A percentile compares a stretch with the other conserved stretches of the same genome.
These are phyloP conservation scores for Coemansia erecta DNA, from an alignment of 192 early-diverging fungal species.

Conservation along the genomic window DNA sequence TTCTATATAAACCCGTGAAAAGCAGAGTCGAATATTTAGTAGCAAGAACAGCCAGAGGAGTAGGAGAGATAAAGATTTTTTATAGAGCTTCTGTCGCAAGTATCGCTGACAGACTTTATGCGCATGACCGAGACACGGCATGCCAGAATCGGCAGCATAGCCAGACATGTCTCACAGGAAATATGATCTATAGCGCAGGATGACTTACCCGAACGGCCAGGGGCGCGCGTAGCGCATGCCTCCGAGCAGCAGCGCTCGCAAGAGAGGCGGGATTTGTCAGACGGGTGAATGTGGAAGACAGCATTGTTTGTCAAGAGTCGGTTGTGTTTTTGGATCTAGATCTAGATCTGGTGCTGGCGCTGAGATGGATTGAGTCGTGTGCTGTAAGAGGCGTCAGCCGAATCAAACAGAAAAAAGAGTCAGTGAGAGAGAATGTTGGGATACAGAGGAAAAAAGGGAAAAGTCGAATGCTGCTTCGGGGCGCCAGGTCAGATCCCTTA, in stretches of 20 bases:
- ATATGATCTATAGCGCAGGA: background rate
- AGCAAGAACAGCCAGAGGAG: background rate
- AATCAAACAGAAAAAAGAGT: conserved; percentile 8
- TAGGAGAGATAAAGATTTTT: background rate
- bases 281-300: conserved; percentile 34
- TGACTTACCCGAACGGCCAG: conserved; percentile 36
- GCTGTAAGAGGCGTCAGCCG: background rate
- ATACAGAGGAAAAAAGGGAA: background rate
- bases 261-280: conserved; percentile 12
- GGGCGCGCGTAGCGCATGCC: conserved; percentile 25
- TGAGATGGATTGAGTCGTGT: background rate
- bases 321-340: background rate
- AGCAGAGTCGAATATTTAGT: background rate
- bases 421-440: background rate
- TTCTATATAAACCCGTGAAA: conserved; percentile 17
- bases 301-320: conserved; percentile 18
- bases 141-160: conserved; percentile 1
- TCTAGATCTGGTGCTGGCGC: background rate
- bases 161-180: background rate
- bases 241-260: conserved; percentile 21
- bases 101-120: too few relatives aligned
- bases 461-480: conserved; percentile 1
- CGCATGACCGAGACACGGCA: too few relatives aligned
- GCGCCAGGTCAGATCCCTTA: conserved; percentile 1
- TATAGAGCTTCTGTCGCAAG: background rate